Conservation (phyloP, 805 yeast genomes). For the Metschnikowia reukaufii region DNA sequence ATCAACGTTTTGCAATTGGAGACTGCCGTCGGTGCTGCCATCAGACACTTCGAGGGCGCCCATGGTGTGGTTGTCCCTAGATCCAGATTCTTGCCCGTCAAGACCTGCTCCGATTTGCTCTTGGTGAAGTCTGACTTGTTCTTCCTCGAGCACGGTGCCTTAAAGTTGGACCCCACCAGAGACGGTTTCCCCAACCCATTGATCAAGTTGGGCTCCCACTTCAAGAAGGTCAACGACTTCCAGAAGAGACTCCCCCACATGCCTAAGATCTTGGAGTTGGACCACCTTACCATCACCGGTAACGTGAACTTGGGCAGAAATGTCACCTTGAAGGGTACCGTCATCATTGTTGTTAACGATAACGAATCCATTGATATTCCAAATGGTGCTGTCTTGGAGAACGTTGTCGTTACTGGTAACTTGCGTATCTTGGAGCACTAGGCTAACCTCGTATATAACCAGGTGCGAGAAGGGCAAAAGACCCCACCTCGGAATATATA, state of each 20-base stretch:
- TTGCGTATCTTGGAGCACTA: constrained; percentile 91
- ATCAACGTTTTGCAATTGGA: constrained; percentile 90
- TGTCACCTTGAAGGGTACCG: constrained; percentile 94
- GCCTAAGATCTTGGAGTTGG: constrained; percentile 94
- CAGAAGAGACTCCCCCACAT: constrained; percentile 88
- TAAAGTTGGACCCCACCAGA: constrained; percentile 78
- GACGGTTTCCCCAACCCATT: constrained; percentile 91
- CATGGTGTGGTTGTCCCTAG: constrained; percentile 99
- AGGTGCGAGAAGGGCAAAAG: too few relatives aligned
- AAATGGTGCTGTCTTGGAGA: constrained; percentile 90
- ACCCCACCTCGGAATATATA: too few relatives aligned
- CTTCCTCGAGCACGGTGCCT: constrained; percentile 86
- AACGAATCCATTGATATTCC: constrained; percentile 97
- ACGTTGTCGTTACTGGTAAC: constrained; percentile 96
- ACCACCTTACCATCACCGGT: constrained; percentile 96
- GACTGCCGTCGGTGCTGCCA: constrained; percentile 99
- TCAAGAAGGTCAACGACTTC: constrained; percentile 92
- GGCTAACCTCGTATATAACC: not conserved
- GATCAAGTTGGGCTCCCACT: constrained; percentile 93
- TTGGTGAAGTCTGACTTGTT: constrained; percentile 95
- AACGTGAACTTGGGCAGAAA: constrained; percentile 88
- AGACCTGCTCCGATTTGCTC: constrained; percentile 92
- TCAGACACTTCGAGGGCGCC: constrained; percentile 90
- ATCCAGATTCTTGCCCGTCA: constrained; percentile 95
- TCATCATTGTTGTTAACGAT: constrained; percentile 94